Evolutionary conservation across 345 rosid genomes (phyloP).

Genomic region (Brassica cretica): DNA sequence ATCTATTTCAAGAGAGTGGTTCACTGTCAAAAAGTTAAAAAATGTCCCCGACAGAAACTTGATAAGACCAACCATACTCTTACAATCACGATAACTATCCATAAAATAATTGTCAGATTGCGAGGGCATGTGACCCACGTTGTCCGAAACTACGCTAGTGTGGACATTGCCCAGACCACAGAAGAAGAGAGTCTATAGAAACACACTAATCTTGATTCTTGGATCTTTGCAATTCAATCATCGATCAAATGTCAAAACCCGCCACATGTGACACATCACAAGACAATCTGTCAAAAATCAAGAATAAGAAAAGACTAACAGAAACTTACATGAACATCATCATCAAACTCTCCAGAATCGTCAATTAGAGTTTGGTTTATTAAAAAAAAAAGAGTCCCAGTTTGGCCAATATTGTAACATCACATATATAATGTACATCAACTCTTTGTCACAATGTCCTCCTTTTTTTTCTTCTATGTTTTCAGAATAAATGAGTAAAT

Average conservation of each 20-base stretch:
- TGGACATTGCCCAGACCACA: slow-evolving; percentile 37
- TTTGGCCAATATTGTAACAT: slow-evolving; percentile 27
- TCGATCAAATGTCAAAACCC: slow-evolving; percentile 25
- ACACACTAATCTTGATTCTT: slow-evolving; percentile 28
- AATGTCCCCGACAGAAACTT: slow-evolving; percentile 23
- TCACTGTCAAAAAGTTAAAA: slow-evolving; percentile 17
- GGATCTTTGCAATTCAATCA: slow-evolving; percentile 38
- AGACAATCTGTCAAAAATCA: neutral
- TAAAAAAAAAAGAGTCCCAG: slow-evolving; percentile 13
- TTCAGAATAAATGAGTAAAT: slow-evolving; percentile 34
- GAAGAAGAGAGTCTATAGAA: slow-evolving; percentile 13
- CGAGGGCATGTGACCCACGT: slow-evolving; percentile 43
- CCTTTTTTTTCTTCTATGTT: slow-evolving; percentile 28
- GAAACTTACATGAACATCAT: slow-evolving; percentile 7
- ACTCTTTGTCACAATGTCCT: slow-evolving; percentile 22
- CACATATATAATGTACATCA: slow-evolving; percentile 44
- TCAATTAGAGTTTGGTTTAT: slow-evolving; percentile 28
- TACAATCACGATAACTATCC: slow-evolving; percentile 17
- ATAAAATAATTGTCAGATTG: slow-evolving; percentile 33
- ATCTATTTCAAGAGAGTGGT: neutral
- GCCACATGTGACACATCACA: slow-evolving; percentile 29
- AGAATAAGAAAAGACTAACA: neutral
- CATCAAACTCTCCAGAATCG: slow-evolving; percentile 15
- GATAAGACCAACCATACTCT: slow-evolving; percentile 30
- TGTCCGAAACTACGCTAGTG: slow-evolving; percentile 39